Percentiles rank a stretch among this genome's conserved stretches.
phyloP scores from a whole-genome alignment of 2,329 filamentous ascomycete genomes.

The Hymenoscyphus fraxineus region DNA sequence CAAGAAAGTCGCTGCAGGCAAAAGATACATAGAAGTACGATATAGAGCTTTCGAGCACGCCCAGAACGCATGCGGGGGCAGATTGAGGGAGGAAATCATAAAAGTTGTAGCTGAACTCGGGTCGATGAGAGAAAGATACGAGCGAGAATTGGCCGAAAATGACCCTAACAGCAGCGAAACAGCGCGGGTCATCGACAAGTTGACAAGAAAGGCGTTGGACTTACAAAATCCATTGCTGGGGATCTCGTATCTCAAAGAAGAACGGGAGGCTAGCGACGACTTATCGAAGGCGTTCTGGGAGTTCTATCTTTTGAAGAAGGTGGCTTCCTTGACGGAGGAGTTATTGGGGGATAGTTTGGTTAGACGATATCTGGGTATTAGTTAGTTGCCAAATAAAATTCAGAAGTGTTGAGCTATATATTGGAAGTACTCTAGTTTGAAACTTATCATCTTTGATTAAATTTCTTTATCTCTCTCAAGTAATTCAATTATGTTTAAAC shows the following conservation, averaged over 20 bases:
- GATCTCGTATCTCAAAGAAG: not conserved
- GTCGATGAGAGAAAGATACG: not conserved
- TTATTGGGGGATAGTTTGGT: not conserved
- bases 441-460: no score
- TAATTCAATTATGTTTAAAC: no score
- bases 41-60: no score
- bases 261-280: not conserved
- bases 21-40: no score
- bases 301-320: not conserved
- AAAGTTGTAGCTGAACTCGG: not conserved
- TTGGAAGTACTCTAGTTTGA: no score
- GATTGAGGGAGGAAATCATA: not conserved
- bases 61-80: not conserved
- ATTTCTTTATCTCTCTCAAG: no score
- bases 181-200: not conserved
- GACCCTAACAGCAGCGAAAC: not conserved
- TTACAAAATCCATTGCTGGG: not conserved
- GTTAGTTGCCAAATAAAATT: not conserved
- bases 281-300: not conserved
- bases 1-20: no score
- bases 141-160: not conserved
- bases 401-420: no score
- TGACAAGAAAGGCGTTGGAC: not conserved
- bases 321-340: not conserved
- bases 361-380: not conserved